Conservation (phyloP, 2,329 filamentous ascomycete genomes). For the Nigrograna mackinnonii region DNA sequence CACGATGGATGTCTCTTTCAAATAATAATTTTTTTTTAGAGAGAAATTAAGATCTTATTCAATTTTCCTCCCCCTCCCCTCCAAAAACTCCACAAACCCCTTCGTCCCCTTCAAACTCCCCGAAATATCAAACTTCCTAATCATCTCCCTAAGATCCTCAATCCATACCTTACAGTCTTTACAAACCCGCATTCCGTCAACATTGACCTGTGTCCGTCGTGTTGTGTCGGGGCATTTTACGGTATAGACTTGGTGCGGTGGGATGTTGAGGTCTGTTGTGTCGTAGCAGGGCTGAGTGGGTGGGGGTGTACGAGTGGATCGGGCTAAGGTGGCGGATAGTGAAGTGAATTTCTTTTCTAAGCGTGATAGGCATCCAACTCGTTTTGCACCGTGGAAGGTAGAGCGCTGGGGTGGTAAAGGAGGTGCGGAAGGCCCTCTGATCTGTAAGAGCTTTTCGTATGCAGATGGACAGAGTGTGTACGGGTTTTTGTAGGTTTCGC, state of each 20-base stretch:
- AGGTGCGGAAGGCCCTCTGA: constrained; percentile 32
- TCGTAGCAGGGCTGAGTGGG: background rate
- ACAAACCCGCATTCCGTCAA: constrained; percentile 27
- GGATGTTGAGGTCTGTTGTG: constrained; percentile 3
- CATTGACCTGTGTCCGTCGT: background rate
- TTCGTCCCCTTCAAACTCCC: constrained; percentile 31
- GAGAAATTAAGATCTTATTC: too few species aligned
- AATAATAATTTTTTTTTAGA: too few species aligned
- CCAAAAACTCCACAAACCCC: constrained; percentile 34
- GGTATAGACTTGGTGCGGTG: too few species aligned
- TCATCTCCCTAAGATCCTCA: constrained; percentile 32
- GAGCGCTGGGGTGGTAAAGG: constrained; percentile 17
- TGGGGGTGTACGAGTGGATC: background rate
- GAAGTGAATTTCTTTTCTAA: constrained; percentile 17
- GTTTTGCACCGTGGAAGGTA: constrained; percentile 8
- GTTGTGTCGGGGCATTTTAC: background rate
- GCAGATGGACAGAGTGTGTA: constrained; percentile 33
- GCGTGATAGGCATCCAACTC: constrained; percentile 5
- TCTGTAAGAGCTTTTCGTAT: constrained; percentile 20
- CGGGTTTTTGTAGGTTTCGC: constrained; percentile 22
- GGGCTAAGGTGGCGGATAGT: background rate
- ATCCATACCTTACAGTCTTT: constrained; percentile 30
- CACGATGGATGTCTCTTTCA: too few species aligned
- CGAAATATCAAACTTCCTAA: constrained; percentile 31
- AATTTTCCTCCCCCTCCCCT: too few species aligned